Percentiles rank a stretch among this genome's conserved stretches.
Conservation (phyloP, 2,329 filamentous ascomycete species). For the Fusarium sp. region DNA sequence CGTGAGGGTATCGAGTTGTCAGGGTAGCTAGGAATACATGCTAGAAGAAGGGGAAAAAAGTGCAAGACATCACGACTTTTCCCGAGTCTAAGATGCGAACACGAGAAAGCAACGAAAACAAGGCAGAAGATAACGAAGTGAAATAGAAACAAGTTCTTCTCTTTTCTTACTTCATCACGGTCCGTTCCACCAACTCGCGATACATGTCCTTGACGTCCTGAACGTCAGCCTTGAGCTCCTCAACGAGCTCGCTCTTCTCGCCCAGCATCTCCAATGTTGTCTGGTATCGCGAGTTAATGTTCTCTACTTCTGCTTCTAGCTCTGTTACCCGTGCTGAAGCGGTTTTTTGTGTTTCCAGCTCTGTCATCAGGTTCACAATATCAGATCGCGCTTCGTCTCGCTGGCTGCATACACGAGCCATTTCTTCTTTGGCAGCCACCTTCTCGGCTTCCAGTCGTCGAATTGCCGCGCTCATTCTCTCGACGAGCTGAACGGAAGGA, state of each 20-base stretch:
- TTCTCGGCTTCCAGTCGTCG: constrained; percentile 92
- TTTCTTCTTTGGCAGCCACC: constrained; percentile 86
- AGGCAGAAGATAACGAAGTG: neutral
- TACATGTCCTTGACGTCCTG: constrained; percentile 96
- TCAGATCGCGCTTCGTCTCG: constrained; percentile 91
- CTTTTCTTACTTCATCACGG: constrained; percentile 72
- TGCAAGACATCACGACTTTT: constrained; percentile 3
- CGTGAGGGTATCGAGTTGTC: constrained; percentile 79
- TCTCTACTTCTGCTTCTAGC: constrained; percentile 74
- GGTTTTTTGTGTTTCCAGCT: constrained; percentile 76
- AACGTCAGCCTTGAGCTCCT: constrained; percentile 90
- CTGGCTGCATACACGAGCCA: constrained; percentile 81
- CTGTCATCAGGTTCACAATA: constrained; percentile 89
- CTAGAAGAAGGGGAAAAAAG: constrained; percentile 18
- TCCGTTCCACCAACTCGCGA: constrained; percentile 87
- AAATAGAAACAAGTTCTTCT: neutral
- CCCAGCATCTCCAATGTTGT: constrained; percentile 94
- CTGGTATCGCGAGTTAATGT: constrained; percentile 82
- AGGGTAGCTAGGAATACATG: constrained; percentile 40
- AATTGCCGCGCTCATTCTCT: constrained; percentile 94
- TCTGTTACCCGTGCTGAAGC: constrained; percentile 68
- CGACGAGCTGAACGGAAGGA: constrained; percentile 92
- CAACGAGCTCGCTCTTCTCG: constrained; percentile 95
- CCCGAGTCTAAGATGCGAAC: constrained; percentile 2
- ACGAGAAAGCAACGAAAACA: neutral